These are phyloP conservation scores for Paramecium tetraurelia DNA, from an alignment of 73 alveolate species.

Conservation along the genomic window DNA sequence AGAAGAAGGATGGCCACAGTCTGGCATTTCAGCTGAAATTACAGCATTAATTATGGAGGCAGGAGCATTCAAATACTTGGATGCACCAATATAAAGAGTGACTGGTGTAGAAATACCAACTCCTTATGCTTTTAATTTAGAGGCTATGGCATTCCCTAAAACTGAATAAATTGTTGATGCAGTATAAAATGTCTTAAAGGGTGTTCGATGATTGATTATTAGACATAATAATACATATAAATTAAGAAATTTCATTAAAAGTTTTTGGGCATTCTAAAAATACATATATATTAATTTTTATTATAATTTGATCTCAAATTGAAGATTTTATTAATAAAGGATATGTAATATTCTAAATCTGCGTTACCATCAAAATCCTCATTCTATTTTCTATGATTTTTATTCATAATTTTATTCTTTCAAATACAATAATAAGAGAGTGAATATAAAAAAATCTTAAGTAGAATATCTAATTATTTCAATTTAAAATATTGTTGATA, in stretches of 20 bases:
- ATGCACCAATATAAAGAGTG: slow-evolving; percentile 91
- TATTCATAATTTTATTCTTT: too few species aligned
- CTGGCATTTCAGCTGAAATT: slow-evolving; percentile 91
- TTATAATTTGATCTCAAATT: too few species aligned
- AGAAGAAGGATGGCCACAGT: slow-evolving; percentile 95
- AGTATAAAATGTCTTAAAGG: slow-evolving; percentile 38
- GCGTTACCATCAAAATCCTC: too few species aligned
- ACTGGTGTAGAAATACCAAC: slow-evolving; percentile 89
- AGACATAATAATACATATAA: background rate
- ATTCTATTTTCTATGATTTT: too few species aligned
- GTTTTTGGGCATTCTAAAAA: background rate
- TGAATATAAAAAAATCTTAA: background rate
- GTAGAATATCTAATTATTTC: too few species aligned
- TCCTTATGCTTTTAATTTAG: slow-evolving; percentile 83
- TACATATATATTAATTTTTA: background rate
- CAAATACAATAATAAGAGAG: too few species aligned
- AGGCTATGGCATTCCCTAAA: slow-evolving; percentile 76
- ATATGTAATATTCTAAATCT: too few species aligned
- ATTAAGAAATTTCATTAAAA: background rate
- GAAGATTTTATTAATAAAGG: background rate
- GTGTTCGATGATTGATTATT: slow-evolving; percentile 13
- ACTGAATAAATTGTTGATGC: slow-evolving; percentile 74
- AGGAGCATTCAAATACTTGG: slow-evolving; percentile 84
- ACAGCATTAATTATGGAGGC: slow-evolving; percentile 84
- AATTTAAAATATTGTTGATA: background rate